Conservation (phyloP, 2,329 filamentous ascomycete genomes). For the Fusarium palustre region DNA sequence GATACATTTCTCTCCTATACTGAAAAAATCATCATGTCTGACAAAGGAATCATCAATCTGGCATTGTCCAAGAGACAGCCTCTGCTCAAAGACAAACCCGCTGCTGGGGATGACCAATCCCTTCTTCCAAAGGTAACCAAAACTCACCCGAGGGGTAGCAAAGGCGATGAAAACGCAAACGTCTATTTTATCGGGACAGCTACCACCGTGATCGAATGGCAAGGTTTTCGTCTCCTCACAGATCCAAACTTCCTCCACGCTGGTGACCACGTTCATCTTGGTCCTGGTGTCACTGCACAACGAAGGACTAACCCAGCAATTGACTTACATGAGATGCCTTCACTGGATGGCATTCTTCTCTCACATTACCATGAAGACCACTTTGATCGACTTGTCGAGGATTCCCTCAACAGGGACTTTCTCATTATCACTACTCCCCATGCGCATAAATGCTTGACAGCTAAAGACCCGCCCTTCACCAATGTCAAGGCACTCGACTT, state of each 20-base stretch:
- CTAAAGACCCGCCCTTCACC: slow-evolving; percentile 62
- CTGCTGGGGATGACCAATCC: slow-evolving; percentile 14
- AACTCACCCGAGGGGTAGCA: slow-evolving; percentile 27
- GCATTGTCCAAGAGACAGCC: slow-evolving; percentile 22
- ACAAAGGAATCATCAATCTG: slow-evolving; percentile 23
- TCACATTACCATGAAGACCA: slow-evolving; percentile 72
- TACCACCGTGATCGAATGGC: slow-evolving; percentile 67
- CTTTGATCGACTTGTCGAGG: slow-evolving; percentile 56
- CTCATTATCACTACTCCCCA: slow-evolving; percentile 73
- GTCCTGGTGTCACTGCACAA: slow-evolving; percentile 68
- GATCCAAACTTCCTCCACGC: slow-evolving; percentile 74
- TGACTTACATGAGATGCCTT: slow-evolving; percentile 68
- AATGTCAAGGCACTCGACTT: slow-evolving; percentile 66
- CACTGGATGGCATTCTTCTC: slow-evolving; percentile 69
- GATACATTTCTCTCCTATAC: not conserved
- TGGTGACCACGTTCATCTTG: slow-evolving; percentile 74
- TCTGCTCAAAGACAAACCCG: slow-evolving; percentile 21
- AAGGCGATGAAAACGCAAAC: slow-evolving; percentile 46
- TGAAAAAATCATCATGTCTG: slow-evolving; percentile 14
- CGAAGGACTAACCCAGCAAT: slow-evolving; percentile 70
- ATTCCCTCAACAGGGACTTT: slow-evolving; percentile 59
- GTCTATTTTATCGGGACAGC: slow-evolving; percentile 68
- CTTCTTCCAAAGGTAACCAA: slow-evolving; percentile 25
- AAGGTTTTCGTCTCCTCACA: slow-evolving; percentile 65
- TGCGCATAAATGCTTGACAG: slow-evolving; percentile 64